Evolutionary conservation across 805 yeast genomes (phyloP), one percentile per base, ranked within the genome.

Genomic region (Alloascoidea africana): DNA sequence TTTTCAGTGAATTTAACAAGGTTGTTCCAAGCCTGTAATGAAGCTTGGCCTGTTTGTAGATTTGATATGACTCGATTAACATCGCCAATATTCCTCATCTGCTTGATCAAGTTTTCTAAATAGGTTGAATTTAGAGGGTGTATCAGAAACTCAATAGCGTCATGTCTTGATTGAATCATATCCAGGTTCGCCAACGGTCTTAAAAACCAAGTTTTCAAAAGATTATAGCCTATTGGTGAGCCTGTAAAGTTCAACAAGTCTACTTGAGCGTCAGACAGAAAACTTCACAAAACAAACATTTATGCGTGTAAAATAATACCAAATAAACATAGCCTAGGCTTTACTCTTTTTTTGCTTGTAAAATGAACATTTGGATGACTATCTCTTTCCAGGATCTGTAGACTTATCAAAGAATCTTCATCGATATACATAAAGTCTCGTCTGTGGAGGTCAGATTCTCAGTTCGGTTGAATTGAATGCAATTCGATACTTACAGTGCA

Each of bases 121-220:
- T 40, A 14, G 1, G 44, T 34, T 1, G 42, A 27, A 36, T 58
- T 53, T 8, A 42, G 35, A 3, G 40, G 50, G 3, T 42, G 36
- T 0, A 45, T n/a, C 3, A 65, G 42, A 0, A 42, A 18, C 4
- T 48, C 48, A 1, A 64, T 47, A 0, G 55, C 46, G 2, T 51
- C 41, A 2, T 52, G 48, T 16, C 70, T 51, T 23, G 44, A 42
- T 14, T 50, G 44, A 3, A 66, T 56, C 4, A 39, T 16, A 1
- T 43, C 41, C 1, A 43, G 38, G n/a, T 54, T 47, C 1, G 51
- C 42, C 3, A 59, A 40, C 0, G 70, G 70, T 13, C 57, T 46
- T 2, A 46, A 23, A 6, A 66, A 44, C 62, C 63, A 61, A 1
- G 52, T 42, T 8, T 41, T 46, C n/a, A 66, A 36, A 1, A 53